phyloP scores from a whole-genome alignment of 352 stramenopile species.

The Pythium plurisporium region DNA sequence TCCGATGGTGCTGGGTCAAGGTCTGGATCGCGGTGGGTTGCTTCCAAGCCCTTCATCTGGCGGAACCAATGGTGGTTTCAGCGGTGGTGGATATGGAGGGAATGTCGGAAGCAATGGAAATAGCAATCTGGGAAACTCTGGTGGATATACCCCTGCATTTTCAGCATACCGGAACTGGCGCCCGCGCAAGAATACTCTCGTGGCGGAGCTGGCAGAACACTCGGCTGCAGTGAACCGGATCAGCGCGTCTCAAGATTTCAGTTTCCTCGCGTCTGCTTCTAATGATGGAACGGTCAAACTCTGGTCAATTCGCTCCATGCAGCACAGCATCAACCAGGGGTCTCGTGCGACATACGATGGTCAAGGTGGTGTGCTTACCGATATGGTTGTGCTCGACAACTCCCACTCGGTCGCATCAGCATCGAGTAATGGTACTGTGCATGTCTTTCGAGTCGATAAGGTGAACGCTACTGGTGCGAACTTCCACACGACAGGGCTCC shows the following conservation, averaged over 20 bases:
- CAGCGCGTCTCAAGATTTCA: slow-evolving; percentile 92
- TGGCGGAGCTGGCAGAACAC: slow-evolving; percentile 90
- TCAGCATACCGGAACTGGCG: slow-evolving; percentile 75
- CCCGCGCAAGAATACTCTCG: slow-evolving; percentile 76
- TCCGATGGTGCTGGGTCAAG: background rate
- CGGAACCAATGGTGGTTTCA: background rate
- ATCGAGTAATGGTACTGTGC: slow-evolving; percentile 87
- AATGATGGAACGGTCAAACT: slow-evolving; percentile 96
- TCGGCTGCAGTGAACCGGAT: slow-evolving; percentile 91
- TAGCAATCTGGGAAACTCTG: slow-evolving; percentile 23
- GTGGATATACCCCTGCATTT: slow-evolving; percentile 34
- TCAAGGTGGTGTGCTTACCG: slow-evolving; percentile 88
- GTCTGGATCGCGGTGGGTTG: slow-evolving; percentile 16
- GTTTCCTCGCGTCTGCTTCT: slow-evolving; percentile 94
- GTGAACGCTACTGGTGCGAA: slow-evolving; percentile 62
- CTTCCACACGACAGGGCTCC: slow-evolving; percentile 63
- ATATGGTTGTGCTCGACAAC: slow-evolving; percentile 95
- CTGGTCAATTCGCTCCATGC: slow-evolving; percentile 92
- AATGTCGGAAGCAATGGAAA: slow-evolving; percentile 8
- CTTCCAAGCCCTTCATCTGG: slow-evolving; percentile 8
- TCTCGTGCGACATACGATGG: slow-evolving; percentile 92
- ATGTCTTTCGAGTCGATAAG: slow-evolving; percentile 96
- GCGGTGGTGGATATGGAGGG: slow-evolving; percentile 1
- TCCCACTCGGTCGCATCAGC: slow-evolving; percentile 93
- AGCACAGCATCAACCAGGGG: slow-evolving; percentile 91